Evolutionary conservation across 208 protist genomes (phyloP), one percentile per base, ranked within the genome.

Genomic region (Leptomonas pyrrhocoris): DNA sequence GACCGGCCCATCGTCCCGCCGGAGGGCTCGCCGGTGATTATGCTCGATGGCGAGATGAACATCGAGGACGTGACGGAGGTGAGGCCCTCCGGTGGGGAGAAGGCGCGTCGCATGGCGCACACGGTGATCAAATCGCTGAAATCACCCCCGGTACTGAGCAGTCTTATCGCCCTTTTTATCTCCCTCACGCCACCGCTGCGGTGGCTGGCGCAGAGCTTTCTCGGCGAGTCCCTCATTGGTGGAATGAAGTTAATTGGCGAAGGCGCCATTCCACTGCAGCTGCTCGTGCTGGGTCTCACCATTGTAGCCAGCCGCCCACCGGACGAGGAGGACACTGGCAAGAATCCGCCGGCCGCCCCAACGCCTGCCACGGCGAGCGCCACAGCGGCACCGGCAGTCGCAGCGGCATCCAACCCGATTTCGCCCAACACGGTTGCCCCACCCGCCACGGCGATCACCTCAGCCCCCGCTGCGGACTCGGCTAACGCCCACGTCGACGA

Each of bases 161-260:
- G 77, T 57, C 34, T 94, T 38, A 54, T 80, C 54, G 82, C 76
- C 57, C 67, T 94, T 21, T n/a, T 79, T 46, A 84, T 94, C 68
- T 84, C 84, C 6, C 77, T 92, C 4, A 75, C 79, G 15, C 84
- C 85, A 8, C 89, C 85, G 48, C 71, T 94, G 57, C 84, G 80
- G 31, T 92, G 86, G 86, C 31, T 88, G 16, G 82, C 81, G 7
- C 57, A 79, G 71, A 74, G 73, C 43, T 71, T 77, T 23, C 30
- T 62, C 0, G 82, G 81, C 25, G 69, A 81, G 51, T 73, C 79
- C 2, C 11, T 92, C 23, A 51, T 94, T 58, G 81, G 82, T 30
- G 89, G 86, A 27, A 68, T 90, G 48, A 66, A 66, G 28, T 66
- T 89, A 21, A 74, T 89, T 23, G 86, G 89, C 34, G 58, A 62